These are phyloP conservation scores for Lepiota brunneoincarnata DNA, from an alignment of 768 basidiomycete species.

Conservation along the genomic window DNA sequence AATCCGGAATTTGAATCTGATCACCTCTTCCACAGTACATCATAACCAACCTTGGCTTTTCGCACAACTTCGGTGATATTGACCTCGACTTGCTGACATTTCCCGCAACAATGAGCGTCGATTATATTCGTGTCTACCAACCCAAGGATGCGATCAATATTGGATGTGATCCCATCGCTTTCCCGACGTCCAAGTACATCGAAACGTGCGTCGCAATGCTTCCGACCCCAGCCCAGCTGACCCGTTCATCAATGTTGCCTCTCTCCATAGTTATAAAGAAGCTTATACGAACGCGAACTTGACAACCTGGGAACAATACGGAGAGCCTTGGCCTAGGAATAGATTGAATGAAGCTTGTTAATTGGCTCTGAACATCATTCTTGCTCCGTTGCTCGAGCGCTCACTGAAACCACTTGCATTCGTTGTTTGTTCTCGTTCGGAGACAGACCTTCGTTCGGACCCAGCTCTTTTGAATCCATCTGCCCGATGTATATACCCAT, in stretches of 20 bases:
- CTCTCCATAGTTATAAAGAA: conserved; percentile 45
- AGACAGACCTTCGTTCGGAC: no score
- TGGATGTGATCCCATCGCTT: conserved; percentile 64
- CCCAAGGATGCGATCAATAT: conserved; percentile 42
- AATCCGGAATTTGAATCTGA: conserved; percentile 9
- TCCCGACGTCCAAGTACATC: conserved; percentile 76
- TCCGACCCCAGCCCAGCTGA: no score
- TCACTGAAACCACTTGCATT: no score
- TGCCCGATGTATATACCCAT: no score
- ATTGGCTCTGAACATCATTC: no score
- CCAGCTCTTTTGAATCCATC: no score
- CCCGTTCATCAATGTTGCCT: neutral
- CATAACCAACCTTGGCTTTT: conserved; percentile 67
- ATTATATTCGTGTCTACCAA: conserved; percentile 78
- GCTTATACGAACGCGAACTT: conserved; percentile 63
- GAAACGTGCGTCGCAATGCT: conserved; percentile 38
- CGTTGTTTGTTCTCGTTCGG: no score
- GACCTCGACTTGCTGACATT: conserved; percentile 50
- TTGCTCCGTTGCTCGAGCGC: no score
- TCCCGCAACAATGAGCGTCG: conserved; percentile 60
- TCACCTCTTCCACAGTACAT: conserved; percentile 43
- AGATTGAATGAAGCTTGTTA: conserved; percentile 18
- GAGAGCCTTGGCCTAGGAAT: conserved; percentile 58
- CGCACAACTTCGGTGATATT: conserved; percentile 59
- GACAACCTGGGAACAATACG: conserved; percentile 42